These are phyloP conservation scores for Oryza nivara DNA, from an alignment of 176 grass and related monocot species.

Conservation along the genomic window DNA sequence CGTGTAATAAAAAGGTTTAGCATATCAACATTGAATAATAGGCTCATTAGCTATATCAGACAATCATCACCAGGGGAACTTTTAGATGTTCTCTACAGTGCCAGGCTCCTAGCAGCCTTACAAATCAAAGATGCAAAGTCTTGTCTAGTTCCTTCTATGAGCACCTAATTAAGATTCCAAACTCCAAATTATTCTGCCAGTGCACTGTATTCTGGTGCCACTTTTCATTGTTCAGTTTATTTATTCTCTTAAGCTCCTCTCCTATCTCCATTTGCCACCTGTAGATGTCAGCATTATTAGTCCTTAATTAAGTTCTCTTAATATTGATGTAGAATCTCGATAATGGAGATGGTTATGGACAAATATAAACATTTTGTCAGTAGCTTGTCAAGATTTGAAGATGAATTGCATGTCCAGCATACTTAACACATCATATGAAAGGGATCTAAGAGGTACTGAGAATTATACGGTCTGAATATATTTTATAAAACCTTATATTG, in stretches of 20 bases:
- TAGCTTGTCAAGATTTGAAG: slow-evolving; percentile 2
- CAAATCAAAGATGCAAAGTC: slow-evolving; percentile 24
- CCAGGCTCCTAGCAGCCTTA: neutral
- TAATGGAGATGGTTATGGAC: neutral
- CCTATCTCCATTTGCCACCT: neutral
- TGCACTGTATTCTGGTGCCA: neutral
- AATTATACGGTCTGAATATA: neutral
- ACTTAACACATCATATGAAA: neutral
- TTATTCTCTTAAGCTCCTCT: neutral
- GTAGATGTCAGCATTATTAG: neutral
- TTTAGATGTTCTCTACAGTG: slow-evolving; percentile 29
- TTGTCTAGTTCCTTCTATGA: neutral
- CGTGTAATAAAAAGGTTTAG: too few relatives aligned
- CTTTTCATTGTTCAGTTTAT: slow-evolving; percentile 8
- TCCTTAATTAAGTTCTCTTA: neutral
- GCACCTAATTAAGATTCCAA: slow-evolving; percentile 20
- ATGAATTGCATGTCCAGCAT: neutral
- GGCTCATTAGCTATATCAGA: neutral
- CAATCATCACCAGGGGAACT: slow-evolving; percentile 1
- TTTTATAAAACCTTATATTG: neutral
- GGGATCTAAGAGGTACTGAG: neutral
- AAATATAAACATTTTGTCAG: neutral
- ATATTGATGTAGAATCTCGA: neutral
- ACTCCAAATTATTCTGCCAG: neutral
- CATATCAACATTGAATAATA: too few relatives aligned